Evolutionary conservation across 306 rosid genomes (phyloP), one percentile per base, ranked within the genome.

Genomic region (Cotoneaster glaucophyllus): DNA sequence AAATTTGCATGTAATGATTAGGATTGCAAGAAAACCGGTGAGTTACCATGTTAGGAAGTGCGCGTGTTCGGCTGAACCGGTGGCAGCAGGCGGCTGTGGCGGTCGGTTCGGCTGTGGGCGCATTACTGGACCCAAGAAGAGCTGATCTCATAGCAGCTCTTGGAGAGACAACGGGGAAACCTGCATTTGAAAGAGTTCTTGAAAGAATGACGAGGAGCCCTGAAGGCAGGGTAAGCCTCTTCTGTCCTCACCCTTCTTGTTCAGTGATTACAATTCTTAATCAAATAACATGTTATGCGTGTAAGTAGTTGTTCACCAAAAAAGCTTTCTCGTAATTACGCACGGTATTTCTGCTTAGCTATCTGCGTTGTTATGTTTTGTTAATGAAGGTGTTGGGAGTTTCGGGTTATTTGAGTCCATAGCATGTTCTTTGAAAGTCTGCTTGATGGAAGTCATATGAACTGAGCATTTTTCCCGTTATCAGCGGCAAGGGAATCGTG

Each of bases 31-130:
- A 84, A 56, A 32, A 22, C 54, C 22, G 80, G 68, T 34, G 10
- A 14, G 59, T 70, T 64, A 80, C 54, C 74, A 90, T 94, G 96
- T 85, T 85, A 18, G 88, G 74, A 67, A 86, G 87, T 41, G 84
- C 73, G 39, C 91, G 86, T 53, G 80, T 87, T 66, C 87, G 67
- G 79, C 89, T 95, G 57, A 95, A 87, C 25, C 34, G 84, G 43
- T 92, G 97, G 97, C 97, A 95, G 96, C 93, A 88, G 84, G 88
- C 91, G 5, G 93, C 99, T 21, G 96, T 92, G 77, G 97, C 91
- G 0, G 53, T 95, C 41, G 97, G 98, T n/a, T 95, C 97, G 1
- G 97, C 97, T 0, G 92, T 88, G n/a, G 99, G 99, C 1, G 97
- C 99, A 3, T 81, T 95, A 86, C 81, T 95, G 45, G 87, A 92